Base-by-base conservation (phyloP, 495 filamentous ascomycete species). In the Aspergillus affinis region DNA sequence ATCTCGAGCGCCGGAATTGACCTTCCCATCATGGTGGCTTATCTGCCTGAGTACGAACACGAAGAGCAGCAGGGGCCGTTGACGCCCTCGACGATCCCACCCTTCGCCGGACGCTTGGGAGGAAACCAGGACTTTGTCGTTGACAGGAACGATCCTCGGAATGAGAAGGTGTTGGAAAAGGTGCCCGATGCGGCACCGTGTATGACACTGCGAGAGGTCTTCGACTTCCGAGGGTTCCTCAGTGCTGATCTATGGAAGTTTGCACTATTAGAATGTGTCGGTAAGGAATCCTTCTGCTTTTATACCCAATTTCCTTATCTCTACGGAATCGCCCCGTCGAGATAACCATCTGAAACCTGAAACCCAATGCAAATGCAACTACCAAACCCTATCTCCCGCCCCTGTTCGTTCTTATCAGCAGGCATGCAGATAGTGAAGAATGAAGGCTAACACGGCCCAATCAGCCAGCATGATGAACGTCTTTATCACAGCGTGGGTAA, bases 51-150 rank as follows among this genome's bases (percentile, higher is more conserved):
- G 21, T 58, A 62, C 30, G 60, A 58, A 26, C 32, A 27, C 6
- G 48, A 61, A 7, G 55, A 54, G 12, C 55, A 23, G 8, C 44
- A 13, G 15, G 26, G 21, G 13, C n/a, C 1, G 7, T 54, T 64
- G 15, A 54, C 65, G 44, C 63, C 62, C 4, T 57, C 45, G 3
- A 64, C 45, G 3, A 64, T 65, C 19, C 49, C 61, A 23, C 75
- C 78, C 3, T 83, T 81, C 61, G 78, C 77, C 2, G 79, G 78
- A n/a, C 76, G 80, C 15, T 59, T 82, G 15, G 79, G 79, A 41
- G 79, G 76, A 7, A 81, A 81, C 51, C 78, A 80, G 59, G 72
- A 74, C 51, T 76, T 81, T 57, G 69, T 75, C 0, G 50, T 81
- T 19, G 68, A 75, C 46, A 75, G 71, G 5, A 62, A 67, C 56